Evolutionary conservation across 2,329 filamentous ascomycete genomes (phyloP), one percentile per base, ranked within the genome.

Genomic region (Diplodia mutila): DNA sequence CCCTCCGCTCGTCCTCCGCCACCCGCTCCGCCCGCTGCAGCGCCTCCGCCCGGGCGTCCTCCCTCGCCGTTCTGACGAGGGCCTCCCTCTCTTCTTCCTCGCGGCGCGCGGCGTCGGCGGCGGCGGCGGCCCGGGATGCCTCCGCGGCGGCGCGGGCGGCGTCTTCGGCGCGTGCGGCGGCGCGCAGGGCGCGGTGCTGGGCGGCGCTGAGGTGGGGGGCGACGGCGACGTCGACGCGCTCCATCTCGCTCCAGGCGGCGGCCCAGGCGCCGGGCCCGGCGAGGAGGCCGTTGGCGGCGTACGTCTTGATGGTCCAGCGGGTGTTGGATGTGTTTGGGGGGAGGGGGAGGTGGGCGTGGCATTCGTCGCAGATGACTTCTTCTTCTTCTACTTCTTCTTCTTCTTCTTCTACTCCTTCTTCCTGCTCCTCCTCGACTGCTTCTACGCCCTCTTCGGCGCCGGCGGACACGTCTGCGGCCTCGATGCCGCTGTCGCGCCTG

Each of bases 241-340:
- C 95, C 95, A 99, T 99, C 79, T 98, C 94, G 72, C 88, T 91
- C 94, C 94, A 99, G 68, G 92, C 94, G 2, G 94, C 94, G 4
- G 88, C 87, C 95, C 95, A 99, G 0, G 95, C 94, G 0, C 93
- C 93, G 42, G 42, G 5, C 92, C 90, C 68, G 89, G 88, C 92
- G 42, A 99, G 97, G 57, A 98, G 82, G 0, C 95, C 95, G 78
- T 98, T 99, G 64, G 93, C 94, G 0, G 95, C 95, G 75, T 94
- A 99, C 1, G 98, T 90, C 75, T 93, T 95, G 77, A 98, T 85
- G 34, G 89, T 86, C 83, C 92, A 95, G 59, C 89, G 83, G 72
- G 85, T 39, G 34, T 16, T 21, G 2, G 37, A 14, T 9, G 29
- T 37, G 21, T 25, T 25, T 27, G 25, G 23, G 18, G 37, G 37